Conservation (phyloP, 345 rosid species). For the Anastatica hierochuntica region DNA sequence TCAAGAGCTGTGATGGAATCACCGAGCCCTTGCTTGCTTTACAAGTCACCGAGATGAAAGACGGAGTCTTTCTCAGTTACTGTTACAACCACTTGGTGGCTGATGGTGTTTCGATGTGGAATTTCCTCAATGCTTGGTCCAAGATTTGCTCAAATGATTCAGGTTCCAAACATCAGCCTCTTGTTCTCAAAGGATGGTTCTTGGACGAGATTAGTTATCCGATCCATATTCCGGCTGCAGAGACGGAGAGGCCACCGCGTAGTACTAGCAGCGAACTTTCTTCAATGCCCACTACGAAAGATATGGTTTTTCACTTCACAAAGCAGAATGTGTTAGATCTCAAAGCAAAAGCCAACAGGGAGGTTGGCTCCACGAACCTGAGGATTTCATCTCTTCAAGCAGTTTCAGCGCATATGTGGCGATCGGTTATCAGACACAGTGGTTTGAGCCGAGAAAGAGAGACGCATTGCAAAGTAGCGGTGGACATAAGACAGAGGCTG, state of each 20-base stretch:
- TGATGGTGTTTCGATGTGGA: slow-evolving; percentile 36
- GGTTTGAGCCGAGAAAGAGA: not conserved
- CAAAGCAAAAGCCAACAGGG: slow-evolving; percentile 34
- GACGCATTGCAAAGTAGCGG: too few relatives aligned
- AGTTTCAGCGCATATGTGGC: slow-evolving; percentile 34
- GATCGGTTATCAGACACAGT: slow-evolving; percentile 4
- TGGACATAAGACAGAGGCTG: too few relatives aligned
- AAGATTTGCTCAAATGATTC: slow-evolving; percentile 21
- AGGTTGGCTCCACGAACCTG: slow-evolving; percentile 8
- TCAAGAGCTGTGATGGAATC: slow-evolving; percentile 9
- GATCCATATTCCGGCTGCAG: slow-evolving; percentile 21
- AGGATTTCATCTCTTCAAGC: slow-evolving; percentile 39
- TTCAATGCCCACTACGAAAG: not conserved
- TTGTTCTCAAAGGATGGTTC: slow-evolving; percentile 19
- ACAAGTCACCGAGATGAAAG: slow-evolving; percentile 35
- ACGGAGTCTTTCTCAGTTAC: slow-evolving; percentile 32
- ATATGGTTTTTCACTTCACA: slow-evolving; percentile 29
- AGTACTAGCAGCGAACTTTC: not conserved
- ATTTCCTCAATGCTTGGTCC: slow-evolving; percentile 36
- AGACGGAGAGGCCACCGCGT: not conserved
- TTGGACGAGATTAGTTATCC: slow-evolving; percentile 1
- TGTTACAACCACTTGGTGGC: slow-evolving; percentile 28
- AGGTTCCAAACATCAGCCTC: not conserved
- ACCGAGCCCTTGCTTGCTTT: slow-evolving; percentile 30
- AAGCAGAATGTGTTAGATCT: slow-evolving; percentile 23